These are phyloP conservation scores for Wickerhamomyces mucosus DNA, from an alignment of 805 yeast genomes.

Conservation along the genomic window DNA sequence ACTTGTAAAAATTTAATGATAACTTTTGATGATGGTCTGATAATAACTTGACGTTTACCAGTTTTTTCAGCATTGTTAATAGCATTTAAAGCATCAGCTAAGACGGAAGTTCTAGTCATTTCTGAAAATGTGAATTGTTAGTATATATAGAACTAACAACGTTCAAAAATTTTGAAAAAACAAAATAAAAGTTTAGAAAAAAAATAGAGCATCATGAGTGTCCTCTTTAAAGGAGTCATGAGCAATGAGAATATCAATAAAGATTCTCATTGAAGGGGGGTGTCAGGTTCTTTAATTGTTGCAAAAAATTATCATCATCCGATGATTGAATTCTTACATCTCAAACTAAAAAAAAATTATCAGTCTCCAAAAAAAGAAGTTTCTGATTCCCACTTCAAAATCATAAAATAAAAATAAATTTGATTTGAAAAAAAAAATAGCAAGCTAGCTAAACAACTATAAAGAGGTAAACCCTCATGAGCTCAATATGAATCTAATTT, in stretches of 20 bases:
- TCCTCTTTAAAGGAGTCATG: conserved; percentile 36
- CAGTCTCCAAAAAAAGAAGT: not conserved
- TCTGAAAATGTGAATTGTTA: conserved; percentile 14
- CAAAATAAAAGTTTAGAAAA: conserved; percentile 1
- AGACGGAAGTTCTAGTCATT: conserved; percentile 97
- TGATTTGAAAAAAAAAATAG: no score
- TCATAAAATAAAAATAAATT: no score
- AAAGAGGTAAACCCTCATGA: no score
- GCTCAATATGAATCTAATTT: no score
- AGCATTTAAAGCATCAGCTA: conserved; percentile 96
- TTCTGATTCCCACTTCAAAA: conserved; percentile 26
- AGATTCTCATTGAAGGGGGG: conserved; percentile 18
- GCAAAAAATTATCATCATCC: conserved; percentile 14
- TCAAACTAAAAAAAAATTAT: conserved; percentile 11
- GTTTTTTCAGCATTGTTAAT: conserved; percentile 98
- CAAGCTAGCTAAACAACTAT: no score
- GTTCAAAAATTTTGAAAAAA: no score
- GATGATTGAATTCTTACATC: conserved; percentile 9
- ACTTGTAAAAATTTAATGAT: conserved; percentile 93
- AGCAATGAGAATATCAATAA: conserved; percentile 19
- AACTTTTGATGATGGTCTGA: conserved; percentile 97
- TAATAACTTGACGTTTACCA: conserved; percentile 96
- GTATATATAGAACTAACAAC: conserved; percentile 4
- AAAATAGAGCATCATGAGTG: conserved; percentile 35
- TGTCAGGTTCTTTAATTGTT: conserved; percentile 17